phyloP scores from a whole-genome alignment of 1,139 yeast genomes.

The Protomyces arabidopsidicola region DNA sequence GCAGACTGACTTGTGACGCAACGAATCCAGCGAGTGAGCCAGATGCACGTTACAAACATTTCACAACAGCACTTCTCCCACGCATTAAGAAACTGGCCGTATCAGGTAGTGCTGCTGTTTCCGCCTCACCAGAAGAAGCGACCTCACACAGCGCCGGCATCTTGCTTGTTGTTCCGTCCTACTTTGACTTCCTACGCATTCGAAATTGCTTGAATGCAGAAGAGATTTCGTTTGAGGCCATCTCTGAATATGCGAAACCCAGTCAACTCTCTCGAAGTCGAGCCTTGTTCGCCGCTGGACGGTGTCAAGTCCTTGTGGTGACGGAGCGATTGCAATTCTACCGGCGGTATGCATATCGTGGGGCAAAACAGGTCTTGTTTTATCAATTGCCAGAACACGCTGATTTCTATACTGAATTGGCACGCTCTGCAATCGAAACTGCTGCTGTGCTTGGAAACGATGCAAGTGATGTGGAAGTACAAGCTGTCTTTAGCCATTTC shows the following conservation, averaged over 20 bases:
- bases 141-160: constrained; percentile 55
- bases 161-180: constrained; percentile 74
- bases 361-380: constrained; percentile 78
- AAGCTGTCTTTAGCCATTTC: constrained; percentile 69
- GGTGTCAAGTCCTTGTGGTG: constrained; percentile 67
- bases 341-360: constrained; percentile 75
- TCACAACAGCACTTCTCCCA: constrained; percentile 69
- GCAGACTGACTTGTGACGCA: constrained; percentile 49
- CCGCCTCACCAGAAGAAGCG: constrained; percentile 34
- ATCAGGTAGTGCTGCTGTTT: constrained; percentile 5
- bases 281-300: constrained; percentile 59
- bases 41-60: constrained; percentile 72
- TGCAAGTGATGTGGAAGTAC: constrained; percentile 48
- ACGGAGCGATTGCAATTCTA: constrained; percentile 93
- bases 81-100: constrained; percentile 51
- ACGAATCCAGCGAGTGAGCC: constrained; percentile 62
- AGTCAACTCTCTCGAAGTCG: constrained; percentile 68
- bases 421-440: constrained; percentile 48
- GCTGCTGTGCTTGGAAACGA: constrained; percentile 37
- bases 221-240: constrained; percentile 50
- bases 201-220: constrained; percentile 58
- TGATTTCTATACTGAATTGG: constrained; percentile 69
- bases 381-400: constrained; percentile 87
- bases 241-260: constrained; percentile 77
- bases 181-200: constrained; percentile 76